phyloP scores from a whole-genome alignment of 345 rosid species.

The Syzygium aqueum region DNA sequence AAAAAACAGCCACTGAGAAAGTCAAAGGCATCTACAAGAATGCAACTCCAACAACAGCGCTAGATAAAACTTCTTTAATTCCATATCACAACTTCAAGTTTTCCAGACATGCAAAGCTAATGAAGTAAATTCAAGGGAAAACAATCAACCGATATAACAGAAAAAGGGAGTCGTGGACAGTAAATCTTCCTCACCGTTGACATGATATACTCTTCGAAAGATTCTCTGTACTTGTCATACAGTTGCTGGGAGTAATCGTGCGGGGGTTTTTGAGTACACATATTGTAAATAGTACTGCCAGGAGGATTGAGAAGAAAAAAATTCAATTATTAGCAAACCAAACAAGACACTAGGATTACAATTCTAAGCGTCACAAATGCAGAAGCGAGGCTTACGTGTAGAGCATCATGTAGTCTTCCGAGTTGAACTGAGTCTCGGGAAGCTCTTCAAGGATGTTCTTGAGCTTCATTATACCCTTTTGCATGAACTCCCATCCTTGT shows the following conservation, averaged over 20 bases:
- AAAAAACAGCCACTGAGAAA: neutral
- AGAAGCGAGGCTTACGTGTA: slow-evolving; percentile 36
- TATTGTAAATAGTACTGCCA: slow-evolving; percentile 55
- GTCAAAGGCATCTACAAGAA: neutral
- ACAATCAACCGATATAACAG: neutral
- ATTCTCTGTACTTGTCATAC: slow-evolving; percentile 52
- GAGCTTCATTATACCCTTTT: slow-evolving; percentile 50
- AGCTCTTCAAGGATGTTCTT: slow-evolving; percentile 53
- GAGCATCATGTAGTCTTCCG: slow-evolving; percentile 61
- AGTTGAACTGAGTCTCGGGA: slow-evolving; percentile 33
- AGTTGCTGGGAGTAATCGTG: slow-evolving; percentile 69
- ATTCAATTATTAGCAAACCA: neutral
- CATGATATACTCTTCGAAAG: slow-evolving; percentile 46
- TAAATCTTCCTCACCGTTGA: slow-evolving; percentile 21
- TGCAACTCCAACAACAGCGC: neutral
- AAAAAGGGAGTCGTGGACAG: neutral
- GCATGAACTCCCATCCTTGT: slow-evolving; percentile 63
- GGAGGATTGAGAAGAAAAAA: neutral
- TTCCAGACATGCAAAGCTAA: neutral
- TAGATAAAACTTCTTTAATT: neutral
- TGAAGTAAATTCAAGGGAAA: neutral
- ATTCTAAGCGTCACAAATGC: neutral
- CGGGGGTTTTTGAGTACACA: slow-evolving; percentile 73
- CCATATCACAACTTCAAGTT: neutral
- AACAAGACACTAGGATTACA: neutral